Base-by-base conservation (phyloP, 164 flowering plant species). In the Aristolochia contorta region DNA sequence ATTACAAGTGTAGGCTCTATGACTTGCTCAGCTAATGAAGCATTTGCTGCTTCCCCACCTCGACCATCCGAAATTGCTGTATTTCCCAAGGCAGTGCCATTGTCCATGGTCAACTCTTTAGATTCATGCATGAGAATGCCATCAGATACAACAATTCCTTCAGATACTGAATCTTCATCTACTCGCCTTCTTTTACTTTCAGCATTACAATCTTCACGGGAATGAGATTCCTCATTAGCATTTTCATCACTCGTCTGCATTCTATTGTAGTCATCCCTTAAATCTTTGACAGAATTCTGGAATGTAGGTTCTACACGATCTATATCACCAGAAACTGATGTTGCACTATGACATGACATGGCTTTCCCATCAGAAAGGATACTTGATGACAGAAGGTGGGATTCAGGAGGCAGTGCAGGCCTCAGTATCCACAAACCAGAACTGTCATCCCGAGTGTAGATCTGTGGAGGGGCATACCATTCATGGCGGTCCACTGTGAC, bases 401-500 rank as follows among this genome's bases (percentile, higher is more conserved):
- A 64, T 18, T 71, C 74, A 55, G 75, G 61, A 18, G 78, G 78
- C 63, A 89, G 65, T 54, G 86, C 91, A 58, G 87, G 80, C 55
- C 75, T 80, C 46, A 75, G 69, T 43, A 60, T 79, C 98, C 98
- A 92, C 53, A 92, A 73, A 60, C 98, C 98, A 54, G 87, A 77
- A 63, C 74, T 74, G 73, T 92, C 98, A 75, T 89, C 75, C 41
- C 96, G 96, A 45, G 84, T 82, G 59, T 89, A 87, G 64, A 92
- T 82, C 58, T 77, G 93, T 18, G 96, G 91, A 67, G 88, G 79
- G 20, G 93, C 91, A 80, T 85, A 92, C 98, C 98, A 92, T 63
- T 89, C 98, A 78, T 92, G 98, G 46, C 93, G 80, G 69, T 92
- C 96, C 64, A 92, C 70, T 20, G 98, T 92, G 25, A 92, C 93